These are phyloP conservation scores for Strobilomyces echinocephalus DNA, from an alignment of 768 basidiomycete species.

Conservation along the genomic window DNA sequence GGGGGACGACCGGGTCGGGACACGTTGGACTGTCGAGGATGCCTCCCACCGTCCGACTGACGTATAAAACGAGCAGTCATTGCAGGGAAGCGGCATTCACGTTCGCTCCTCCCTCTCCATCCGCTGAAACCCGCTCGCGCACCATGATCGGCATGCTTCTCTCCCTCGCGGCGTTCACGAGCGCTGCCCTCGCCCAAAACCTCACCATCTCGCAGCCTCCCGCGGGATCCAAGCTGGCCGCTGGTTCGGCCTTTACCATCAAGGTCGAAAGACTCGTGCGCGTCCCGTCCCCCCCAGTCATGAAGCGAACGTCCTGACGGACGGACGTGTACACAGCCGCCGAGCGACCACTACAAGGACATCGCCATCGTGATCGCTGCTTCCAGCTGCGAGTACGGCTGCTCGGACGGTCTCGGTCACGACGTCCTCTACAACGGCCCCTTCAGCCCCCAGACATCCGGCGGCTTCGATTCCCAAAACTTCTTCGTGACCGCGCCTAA, in stretches of 20 bases:
- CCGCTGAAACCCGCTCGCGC: too few relatives aligned
- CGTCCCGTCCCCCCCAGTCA: background rate
- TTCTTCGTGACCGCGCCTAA: slow-evolving; percentile 1
- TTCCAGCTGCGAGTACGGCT: background rate
- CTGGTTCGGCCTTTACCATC: slow-evolving; percentile 34
- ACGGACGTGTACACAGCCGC: background rate
- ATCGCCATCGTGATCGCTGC: slow-evolving; percentile 6
- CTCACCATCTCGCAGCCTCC: slow-evolving; percentile 35
- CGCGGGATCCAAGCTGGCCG: slow-evolving; percentile 27
- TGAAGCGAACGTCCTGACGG: background rate
- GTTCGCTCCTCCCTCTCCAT: background rate
- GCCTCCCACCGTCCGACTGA: background rate
- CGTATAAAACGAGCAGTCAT: slow-evolving; percentile 4
- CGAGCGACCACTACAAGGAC: background rate
- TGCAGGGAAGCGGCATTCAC: background rate
- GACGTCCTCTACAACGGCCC: background rate
- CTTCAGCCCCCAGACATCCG: background rate
- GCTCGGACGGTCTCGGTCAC: background rate
- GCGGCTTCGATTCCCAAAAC: background rate
- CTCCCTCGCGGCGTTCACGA: slow-evolving; percentile 3
- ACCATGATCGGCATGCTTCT: slow-evolving; percentile 14
- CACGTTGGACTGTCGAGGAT: background rate
- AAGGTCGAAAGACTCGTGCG: slow-evolving; percentile 40
- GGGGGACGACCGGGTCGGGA: too few relatives aligned
- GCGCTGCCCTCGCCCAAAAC: slow-evolving; percentile 37